Evolutionary conservation across 2,329 filamentous ascomycete genomes (phyloP).

Genomic region (Fonsecaea nubica): DNA sequence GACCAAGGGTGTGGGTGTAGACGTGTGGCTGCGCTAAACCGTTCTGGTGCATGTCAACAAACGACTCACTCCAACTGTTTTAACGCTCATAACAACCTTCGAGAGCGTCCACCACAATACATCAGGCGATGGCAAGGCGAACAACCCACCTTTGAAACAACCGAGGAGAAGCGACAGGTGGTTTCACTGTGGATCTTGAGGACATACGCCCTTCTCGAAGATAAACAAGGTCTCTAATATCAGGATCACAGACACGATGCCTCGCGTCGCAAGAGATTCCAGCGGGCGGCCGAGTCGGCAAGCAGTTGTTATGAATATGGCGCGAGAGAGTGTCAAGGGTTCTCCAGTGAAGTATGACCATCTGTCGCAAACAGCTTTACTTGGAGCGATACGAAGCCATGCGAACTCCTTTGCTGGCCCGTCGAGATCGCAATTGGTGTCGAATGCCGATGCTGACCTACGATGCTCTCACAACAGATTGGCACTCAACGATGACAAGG

Average conservation of each 20-base stretch:
- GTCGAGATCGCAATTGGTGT: not conserved
- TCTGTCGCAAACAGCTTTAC: not conserved
- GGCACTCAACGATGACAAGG: constrained; percentile 91
- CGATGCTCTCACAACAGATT: constrained; percentile 64
- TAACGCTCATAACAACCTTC: constrained; percentile 3
- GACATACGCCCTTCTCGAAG: not conserved
- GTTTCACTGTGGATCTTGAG: not conserved
- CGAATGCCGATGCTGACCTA: constrained; percentile 3
- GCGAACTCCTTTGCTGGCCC: not conserved
- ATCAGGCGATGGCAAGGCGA: constrained; percentile 3
- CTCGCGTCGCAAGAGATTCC: constrained; percentile 31
- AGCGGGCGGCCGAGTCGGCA: constrained; percentile 27
- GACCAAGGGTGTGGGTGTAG: not conserved
- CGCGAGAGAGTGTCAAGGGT: constrained; percentile 47
- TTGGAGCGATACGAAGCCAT: not conserved
- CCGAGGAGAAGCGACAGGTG: not conserved
- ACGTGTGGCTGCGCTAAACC: constrained; percentile 11
- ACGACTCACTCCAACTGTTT: not conserved
- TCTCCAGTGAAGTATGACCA: constrained; percentile 58
- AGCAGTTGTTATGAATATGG: constrained; percentile 37
- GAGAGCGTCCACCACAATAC: not conserved
- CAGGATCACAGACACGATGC: constrained; percentile 24
- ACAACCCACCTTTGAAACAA: not conserved
- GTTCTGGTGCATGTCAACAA: constrained; percentile 25
- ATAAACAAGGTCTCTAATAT: not conserved